Base-by-base conservation (phyloP, 2,329 filamentous ascomycete species). In the Thelonectria olida region DNA sequence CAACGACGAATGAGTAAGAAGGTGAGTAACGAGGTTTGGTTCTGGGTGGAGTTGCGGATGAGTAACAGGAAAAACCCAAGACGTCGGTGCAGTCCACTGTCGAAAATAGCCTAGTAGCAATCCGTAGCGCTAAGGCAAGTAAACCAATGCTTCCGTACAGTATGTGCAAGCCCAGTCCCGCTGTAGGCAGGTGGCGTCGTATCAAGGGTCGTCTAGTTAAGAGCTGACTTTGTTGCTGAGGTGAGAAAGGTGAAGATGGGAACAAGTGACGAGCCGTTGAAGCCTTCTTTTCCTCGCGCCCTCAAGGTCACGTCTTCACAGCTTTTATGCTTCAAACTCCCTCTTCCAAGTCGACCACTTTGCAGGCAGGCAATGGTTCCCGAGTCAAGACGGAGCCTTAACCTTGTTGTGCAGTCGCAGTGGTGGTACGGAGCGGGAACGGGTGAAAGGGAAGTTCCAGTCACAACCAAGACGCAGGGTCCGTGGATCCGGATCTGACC, bases 11-110 rank as follows among this genome's bases (percentile, higher is more conserved):
- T 20, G n/a, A 41, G n/a, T 5, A 15, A 42, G 19, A 49, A 51
- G 44, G n/a, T 45, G 57, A 59, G 57, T 60, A 54, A 54, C 39
- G 50, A 48, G 22, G 47, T 54, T 54, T 50, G 44, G 36, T 27
- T 45, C 12, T 50, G 47, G 63, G 63, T 63, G 63, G 61, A 61
- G 59, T 70, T 70, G 28, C 25, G 54, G 67, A 66, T 67, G 64
- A 69, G 67, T 69, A 70, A 70, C 64, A 58, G 23, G 20, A 25
- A 45, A 45, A 45, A 27, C 42, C 22, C 20, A 27, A 45, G 19
- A 44, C 41, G 41, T 31, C 28, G 13, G 28, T 31, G 13, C 28
- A 31, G 27, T 44, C 39, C 22, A 15, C 20, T 20, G 17, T 42
- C 39, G 39, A 42, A 42, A 42, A 22, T 20, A 42, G 39, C 39